Evolutionary conservation across 2,329 filamentous ascomycete genomes (phyloP), one percentile per base, ranked within the genome.

Genomic region (Claviceps fusiformis): DNA sequence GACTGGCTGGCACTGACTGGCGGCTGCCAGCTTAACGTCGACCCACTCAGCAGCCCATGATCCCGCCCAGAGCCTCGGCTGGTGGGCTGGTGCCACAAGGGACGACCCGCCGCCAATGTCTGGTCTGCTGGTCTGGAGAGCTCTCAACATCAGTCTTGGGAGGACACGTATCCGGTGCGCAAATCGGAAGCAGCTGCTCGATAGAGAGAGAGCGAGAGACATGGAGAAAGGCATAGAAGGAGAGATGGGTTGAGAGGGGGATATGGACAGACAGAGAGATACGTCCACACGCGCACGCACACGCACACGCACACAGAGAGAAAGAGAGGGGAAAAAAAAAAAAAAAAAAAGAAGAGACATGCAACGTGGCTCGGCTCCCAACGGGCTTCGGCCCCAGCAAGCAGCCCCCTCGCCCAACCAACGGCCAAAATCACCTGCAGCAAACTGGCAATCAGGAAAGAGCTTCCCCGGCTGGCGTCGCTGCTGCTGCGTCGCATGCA

Each of bases 291-390:
- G n/a, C n/a, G 19, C 19, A 19, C 19, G 19, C 24, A 2, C 24
- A 24, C 24, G 24, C 24, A 24, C 24, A 24, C 24, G 24, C 24
- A 24, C 24, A 10, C 11, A 10, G 9, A 37, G 35, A 37, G 35
- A 13, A 37, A 37, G 35, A 37, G 10, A 9, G 9, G 13, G 10
- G 2, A 24, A 8, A 35, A 35, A 35, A 35, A 35, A 35, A 35
- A 35, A 35, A 35, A 35, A 10, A 35, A 10, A 33, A 9, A 33
- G 3, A 33, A 33, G 3, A 33, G 7, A 37, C 1, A 37, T 2
- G 66, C 67, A 67, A 68, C 66, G 66, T 68, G 67, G 67, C 67
- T 64, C 63, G 63, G 61, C 46, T 24, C 45, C 39, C 39, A 41
- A 41, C 17, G 15, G 17, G n/a, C 39, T 15, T 41, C 39, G 39